These are phyloP conservation scores for Vitellaria paradoxa DNA, from an alignment of 179 eudicot genomes.

Conservation along the genomic window DNA sequence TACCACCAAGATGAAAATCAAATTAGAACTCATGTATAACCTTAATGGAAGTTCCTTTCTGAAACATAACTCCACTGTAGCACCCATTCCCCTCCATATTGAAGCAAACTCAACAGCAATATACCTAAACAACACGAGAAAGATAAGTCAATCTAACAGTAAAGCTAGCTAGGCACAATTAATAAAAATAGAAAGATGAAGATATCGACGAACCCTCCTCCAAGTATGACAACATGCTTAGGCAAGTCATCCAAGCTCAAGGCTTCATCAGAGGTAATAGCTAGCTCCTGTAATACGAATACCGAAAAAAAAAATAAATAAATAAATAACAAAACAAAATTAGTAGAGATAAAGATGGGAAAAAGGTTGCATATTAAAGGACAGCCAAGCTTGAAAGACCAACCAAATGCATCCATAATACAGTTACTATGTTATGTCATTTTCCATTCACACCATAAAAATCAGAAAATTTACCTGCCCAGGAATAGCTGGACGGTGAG, in stretches of 20 bases:
- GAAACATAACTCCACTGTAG: slow-evolving; percentile 75
- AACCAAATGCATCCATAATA: neutral
- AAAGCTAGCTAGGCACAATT: slow-evolving; percentile 11
- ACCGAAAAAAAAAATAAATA: too few relatives aligned
- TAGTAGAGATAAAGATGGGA: neutral
- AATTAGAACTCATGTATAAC: slow-evolving; percentile 25
- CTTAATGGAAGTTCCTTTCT: slow-evolving; percentile 97
- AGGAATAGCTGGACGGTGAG: slow-evolving; percentile 70
- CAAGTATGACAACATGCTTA: slow-evolving; percentile 82
- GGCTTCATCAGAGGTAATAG: slow-evolving; percentile 95
- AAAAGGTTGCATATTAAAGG: neutral
- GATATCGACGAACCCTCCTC: slow-evolving; percentile 76
- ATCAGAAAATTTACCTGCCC: slow-evolving; percentile 59
- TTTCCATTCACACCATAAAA: neutral
- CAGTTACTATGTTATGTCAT: neutral
- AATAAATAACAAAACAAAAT: neutral
- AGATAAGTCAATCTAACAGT: neutral
- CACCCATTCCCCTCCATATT: slow-evolving; percentile 99
- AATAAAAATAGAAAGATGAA: slow-evolving; percentile 1
- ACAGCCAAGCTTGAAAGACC: neutral
- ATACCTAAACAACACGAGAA: slow-evolving; percentile 50
- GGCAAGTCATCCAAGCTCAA: slow-evolving; percentile 96
- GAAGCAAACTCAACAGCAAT: slow-evolving; percentile 99
- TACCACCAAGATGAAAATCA: neutral
- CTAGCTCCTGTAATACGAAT: slow-evolving; percentile 60